These are phyloP conservation scores for Heliosperma pusillum DNA, from an alignment of 148 eudicot species.

Conservation along the genomic window DNA sequence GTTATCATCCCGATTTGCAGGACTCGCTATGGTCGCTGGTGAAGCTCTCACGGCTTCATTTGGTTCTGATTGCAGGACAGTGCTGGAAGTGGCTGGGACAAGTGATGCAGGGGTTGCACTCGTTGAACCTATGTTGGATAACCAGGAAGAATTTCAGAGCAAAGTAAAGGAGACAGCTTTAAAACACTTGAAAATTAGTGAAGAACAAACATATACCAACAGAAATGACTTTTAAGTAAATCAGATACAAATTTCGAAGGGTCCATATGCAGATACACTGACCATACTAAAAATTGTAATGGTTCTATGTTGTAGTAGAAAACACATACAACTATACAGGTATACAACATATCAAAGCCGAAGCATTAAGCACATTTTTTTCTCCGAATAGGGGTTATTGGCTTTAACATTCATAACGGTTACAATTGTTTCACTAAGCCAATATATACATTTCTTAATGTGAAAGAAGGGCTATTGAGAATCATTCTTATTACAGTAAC, in stretches of 20 bases:
- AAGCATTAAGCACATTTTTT: background rate
- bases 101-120: constrained; percentile 3
- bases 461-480: background rate
- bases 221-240: background rate
- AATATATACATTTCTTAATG: background rate
- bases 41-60: constrained; percentile 18
- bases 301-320: no score
- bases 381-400: no score
- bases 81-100: constrained; percentile 18
- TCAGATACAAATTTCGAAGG: constrained; percentile 3
- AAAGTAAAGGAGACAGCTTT: background rate
- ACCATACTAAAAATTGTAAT: no score
- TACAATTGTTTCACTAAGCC: background rate
- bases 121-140: constrained; percentile 20
- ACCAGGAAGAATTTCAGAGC: background rate
- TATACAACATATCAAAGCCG: background rate
- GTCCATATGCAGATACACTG: no score
- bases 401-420: background rate
- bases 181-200: constrained; percentile 7
- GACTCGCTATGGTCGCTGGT: constrained; percentile 12
- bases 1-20: constrained; percentile 22
- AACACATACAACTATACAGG: no score
- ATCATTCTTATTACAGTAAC: background rate
- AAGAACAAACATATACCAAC: background rate
- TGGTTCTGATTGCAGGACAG: constrained; percentile 15